Conservation (phyloP, 257 asterid species). For the Lycium ferocissimum region DNA sequence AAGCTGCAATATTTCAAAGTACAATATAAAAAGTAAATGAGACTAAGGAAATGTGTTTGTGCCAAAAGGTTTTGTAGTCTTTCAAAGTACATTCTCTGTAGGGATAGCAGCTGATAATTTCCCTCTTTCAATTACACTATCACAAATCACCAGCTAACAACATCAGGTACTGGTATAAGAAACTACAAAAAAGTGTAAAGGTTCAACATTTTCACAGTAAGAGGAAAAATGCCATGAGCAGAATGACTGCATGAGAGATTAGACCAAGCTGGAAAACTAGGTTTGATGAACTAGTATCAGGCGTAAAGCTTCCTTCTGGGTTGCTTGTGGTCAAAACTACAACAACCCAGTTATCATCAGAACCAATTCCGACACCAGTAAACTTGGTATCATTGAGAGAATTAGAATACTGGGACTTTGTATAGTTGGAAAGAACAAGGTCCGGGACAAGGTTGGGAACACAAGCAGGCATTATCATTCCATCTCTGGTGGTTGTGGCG, state of each 20-base stretch:
- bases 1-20: neutral
- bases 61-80: neutral
- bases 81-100: constrained; percentile 6
- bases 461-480: constrained; percentile 81
- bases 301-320: constrained; percentile 61
- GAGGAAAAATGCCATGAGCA: constrained; percentile 42
- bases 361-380: constrained; percentile 76
- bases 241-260: constrained; percentile 31
- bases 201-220: constrained; percentile 41
- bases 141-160: constrained; percentile 16
- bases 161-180: neutral
- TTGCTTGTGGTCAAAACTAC: constrained; percentile 78
- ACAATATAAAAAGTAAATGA: neutral
- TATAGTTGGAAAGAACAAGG: constrained; percentile 75
- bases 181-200: neutral
- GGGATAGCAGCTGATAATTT: neutral
- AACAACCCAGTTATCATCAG: constrained; percentile 74
- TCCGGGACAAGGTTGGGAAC: constrained; percentile 65
- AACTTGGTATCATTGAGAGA: constrained; percentile 65
- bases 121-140: constrained; percentile 10
- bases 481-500: constrained; percentile 82
- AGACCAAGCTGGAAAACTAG: constrained; percentile 42
- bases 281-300: constrained; percentile 48
- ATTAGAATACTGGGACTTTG: constrained; percentile 62
- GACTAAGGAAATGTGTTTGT: neutral